Percentiles rank a stretch among this genome's conserved stretches.
These are phyloP conservation scores for Blastocystis sp. DNA, from an alignment of 352 stramenopile genomes.

Conservation along the genomic window DNA sequence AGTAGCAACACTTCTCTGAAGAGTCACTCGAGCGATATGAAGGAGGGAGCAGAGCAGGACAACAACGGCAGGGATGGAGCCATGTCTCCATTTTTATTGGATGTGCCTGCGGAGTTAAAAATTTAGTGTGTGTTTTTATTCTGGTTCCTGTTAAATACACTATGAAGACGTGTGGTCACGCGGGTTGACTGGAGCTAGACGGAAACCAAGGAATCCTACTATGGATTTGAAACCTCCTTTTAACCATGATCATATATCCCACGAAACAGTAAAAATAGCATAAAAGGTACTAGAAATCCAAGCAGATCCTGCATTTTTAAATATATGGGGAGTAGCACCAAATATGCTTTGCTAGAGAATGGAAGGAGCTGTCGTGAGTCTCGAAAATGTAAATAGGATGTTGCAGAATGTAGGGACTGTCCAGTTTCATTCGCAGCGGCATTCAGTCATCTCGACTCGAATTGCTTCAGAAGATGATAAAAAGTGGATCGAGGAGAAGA, in stretches of 20 bases:
- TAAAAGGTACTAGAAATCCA: too few relatives aligned
- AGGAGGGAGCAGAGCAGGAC: background rate
- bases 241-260: too few relatives aligned
- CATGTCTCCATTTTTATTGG: background rate
- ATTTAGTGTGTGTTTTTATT: background rate
- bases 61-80: background rate
- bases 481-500: slow-evolving; percentile 44
- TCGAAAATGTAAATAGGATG: background rate
- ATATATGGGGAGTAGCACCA: too few relatives aligned
- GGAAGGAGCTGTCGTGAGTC: background rate
- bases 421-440: slow-evolving; percentile 12
- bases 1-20: background rate
- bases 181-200: too few relatives aligned
- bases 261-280: too few relatives aligned
- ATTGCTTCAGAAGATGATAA: background rate
- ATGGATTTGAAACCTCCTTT: too few relatives aligned
- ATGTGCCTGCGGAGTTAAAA: background rate
- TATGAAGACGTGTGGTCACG: too few relatives aligned
- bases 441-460: background rate
- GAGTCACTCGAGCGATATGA: background rate
- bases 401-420: background rate
- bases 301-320: too few relatives aligned
- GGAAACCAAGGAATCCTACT: too few relatives aligned
- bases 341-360: too few relatives aligned
- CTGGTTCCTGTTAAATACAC: background rate